Percentiles rank a stretch among this genome's conserved stretches.
Conservation (phyloP, 345 rosid genomes). For the Eucalyptus microcorys region DNA sequence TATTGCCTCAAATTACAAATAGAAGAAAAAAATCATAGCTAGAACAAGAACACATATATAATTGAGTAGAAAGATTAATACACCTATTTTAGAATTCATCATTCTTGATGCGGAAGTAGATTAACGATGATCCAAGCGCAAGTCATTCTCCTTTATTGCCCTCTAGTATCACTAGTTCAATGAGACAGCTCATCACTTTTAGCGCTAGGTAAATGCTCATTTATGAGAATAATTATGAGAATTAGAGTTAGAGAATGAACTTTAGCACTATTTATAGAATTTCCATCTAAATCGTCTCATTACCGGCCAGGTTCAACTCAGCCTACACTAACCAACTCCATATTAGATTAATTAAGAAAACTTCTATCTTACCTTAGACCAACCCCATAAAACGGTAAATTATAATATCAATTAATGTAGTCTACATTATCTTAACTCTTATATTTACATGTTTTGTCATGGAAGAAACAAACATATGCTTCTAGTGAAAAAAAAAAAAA, state of each 20-base stretch:
- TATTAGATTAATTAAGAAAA: no score
- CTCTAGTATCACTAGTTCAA: rapidly evolving
- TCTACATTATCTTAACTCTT: no score
- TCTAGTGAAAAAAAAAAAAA: no score
- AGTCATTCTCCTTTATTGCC: rapidly evolving
- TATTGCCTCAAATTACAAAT: background rate
- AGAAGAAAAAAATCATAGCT: no score
- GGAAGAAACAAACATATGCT: background rate
- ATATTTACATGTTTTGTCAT: background rate
- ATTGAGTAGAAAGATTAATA: rapidly evolving
- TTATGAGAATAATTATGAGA: no score
- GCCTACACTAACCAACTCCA: rapidly evolving
- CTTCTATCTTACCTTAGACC: rapidly evolving
- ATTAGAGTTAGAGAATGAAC: no score
- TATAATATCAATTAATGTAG: no score
- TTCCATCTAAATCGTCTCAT: no score
- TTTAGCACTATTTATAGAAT: rapidly evolving
- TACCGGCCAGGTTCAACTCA: rapidly evolving
- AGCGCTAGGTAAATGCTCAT: rapidly evolving
- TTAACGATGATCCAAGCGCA: rapidly evolving
- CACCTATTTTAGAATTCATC: rapidly evolving
- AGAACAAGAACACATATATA: no score
- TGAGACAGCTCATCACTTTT: rapidly evolving
- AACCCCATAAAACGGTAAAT: rapidly evolving
- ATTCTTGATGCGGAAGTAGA: rapidly evolving